Evolutionary conservation across 129 eudicot species (phyloP).

Genomic region (Artemisia annua): DNA sequence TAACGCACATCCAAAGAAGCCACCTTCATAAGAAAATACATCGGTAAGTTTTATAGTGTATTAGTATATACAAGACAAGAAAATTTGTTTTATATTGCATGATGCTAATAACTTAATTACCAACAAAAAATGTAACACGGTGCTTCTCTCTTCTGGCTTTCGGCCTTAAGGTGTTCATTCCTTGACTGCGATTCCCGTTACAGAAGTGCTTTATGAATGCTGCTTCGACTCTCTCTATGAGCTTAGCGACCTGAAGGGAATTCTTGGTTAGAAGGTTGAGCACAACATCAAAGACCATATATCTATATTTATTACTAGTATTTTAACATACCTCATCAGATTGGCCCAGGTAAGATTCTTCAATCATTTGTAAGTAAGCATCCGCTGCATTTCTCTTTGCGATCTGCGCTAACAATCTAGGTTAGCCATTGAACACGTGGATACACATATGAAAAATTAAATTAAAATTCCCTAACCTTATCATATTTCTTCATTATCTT

Average conservation of each 20-base stretch:
- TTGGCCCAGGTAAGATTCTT: constrained; percentile 49
- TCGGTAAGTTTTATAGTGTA: neutral
- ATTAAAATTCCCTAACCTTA: constrained; percentile 37
- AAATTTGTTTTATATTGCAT: neutral
- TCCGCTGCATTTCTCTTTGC: constrained; percentile 44
- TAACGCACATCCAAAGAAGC: constrained; percentile 57
- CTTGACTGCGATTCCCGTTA: constrained; percentile 49
- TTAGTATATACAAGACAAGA: neutral
- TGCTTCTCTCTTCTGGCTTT: constrained; percentile 45
- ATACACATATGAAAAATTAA: neutral
- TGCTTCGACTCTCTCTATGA: constrained; percentile 53
- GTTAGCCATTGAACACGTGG: neutral
- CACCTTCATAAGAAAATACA: constrained; percentile 33
- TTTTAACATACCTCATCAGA: constrained; percentile 49
- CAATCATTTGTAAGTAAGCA: constrained; percentile 49
- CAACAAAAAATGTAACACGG: constrained; percentile 40
- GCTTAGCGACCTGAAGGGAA: constrained; percentile 39
- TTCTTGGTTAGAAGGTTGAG: neutral
- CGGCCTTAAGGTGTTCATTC: constrained; percentile 45
- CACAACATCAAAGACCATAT: neutral
- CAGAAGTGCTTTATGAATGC: constrained; percentile 51
- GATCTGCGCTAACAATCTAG: constrained; percentile 28
- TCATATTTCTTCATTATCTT: constrained; percentile 72
- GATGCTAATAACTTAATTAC: constrained; percentile 26
- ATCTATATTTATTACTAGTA: neutral